These are phyloP conservation scores for Phytophthora ramorum DNA, from an alignment of 352 stramenopile species.

Conservation along the genomic window DNA sequence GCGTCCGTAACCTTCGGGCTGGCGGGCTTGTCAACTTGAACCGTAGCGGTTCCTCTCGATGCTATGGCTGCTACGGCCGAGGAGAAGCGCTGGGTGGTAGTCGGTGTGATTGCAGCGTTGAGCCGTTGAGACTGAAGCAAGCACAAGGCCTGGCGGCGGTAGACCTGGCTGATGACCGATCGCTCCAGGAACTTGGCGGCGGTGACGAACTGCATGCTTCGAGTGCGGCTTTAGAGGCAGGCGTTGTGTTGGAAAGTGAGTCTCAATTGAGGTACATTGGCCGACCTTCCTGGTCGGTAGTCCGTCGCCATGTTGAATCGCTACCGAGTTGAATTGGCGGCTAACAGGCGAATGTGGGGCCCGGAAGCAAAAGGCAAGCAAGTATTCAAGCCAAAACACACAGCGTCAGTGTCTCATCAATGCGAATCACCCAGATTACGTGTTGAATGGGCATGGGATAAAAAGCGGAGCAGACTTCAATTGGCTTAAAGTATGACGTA, in stretches of 20 bases:
- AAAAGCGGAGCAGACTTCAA: background rate
- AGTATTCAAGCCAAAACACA: background rate
- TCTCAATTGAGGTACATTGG: background rate
- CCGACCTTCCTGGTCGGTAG: background rate
- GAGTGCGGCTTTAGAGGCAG: background rate
- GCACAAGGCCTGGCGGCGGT: slow-evolving; percentile 6
- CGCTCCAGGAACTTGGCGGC: slow-evolving; percentile 21
- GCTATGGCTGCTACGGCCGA: slow-evolving; percentile 1
- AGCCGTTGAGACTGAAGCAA: slow-evolving; percentile 17
- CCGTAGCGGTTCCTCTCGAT: background rate
- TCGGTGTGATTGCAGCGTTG: too few relatives aligned
- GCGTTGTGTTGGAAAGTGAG: slow-evolving; percentile 17
- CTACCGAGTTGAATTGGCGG: background rate
- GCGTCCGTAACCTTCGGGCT: slow-evolving; percentile 1
- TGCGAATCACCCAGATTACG: background rate
- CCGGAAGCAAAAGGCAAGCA: background rate
- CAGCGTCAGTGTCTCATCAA: background rate
- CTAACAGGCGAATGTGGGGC: background rate
- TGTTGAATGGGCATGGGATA: background rate
- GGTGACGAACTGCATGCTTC: slow-evolving; percentile 15
- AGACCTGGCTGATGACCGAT: slow-evolving; percentile 1
- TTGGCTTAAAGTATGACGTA: too few relatives aligned
- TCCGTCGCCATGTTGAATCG: background rate
- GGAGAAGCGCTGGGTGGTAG: slow-evolving; percentile 4
- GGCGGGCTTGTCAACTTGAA: background rate